Evolutionary conservation across 768 basidiomycete genomes (phyloP).

Genomic region (Trametes cinnabarina): DNA sequence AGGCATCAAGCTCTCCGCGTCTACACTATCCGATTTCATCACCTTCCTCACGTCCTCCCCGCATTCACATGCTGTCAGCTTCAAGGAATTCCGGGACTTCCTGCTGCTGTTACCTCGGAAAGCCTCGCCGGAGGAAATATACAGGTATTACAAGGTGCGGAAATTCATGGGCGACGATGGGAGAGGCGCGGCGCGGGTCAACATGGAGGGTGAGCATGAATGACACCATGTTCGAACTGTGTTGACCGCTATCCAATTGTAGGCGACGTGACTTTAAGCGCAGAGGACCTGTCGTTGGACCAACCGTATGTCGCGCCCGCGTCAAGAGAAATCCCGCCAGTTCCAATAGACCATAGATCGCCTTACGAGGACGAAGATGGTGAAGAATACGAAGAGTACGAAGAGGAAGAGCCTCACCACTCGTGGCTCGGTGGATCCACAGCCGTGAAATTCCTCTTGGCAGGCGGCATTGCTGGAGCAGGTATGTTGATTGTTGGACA

Average conservation of each 20-base stretch:
- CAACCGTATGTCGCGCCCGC: constrained; percentile 10
- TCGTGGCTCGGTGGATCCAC: constrained; percentile 64
- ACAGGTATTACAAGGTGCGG: constrained; percentile 72
- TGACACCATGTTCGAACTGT: background rate
- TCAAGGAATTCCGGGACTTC: constrained; percentile 87
- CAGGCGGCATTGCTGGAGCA: constrained; percentile 93
- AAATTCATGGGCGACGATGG: constrained; percentile 73
- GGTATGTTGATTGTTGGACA: constrained; percentile 47
- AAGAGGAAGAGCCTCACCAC: constrained; percentile 60
- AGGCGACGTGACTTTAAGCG: constrained; percentile 80
- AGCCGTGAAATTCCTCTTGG: constrained; percentile 85
- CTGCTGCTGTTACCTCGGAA: constrained; percentile 82
- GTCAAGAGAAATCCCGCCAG: constrained; percentile 10
- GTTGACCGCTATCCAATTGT: constrained; percentile 10
- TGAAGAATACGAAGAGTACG: constrained; percentile 42
- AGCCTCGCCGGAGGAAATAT: constrained; percentile 81
- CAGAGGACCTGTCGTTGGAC: constrained; percentile 58
- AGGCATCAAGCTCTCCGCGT: constrained; percentile 72
- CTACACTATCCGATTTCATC: constrained; percentile 81
- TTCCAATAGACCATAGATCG: constrained; percentile 25
- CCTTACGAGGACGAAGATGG: constrained; percentile 33
- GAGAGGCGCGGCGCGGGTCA: constrained; percentile 74
- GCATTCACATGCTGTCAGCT: constrained; percentile 67
- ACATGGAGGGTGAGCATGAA: constrained; percentile 76
- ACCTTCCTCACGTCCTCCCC: constrained; percentile 70